Evolutionary conservation across 2,329 filamentous ascomycete species (phyloP), one percentile per base, ranked within the genome.

Genomic region (Colletotrichum tanaceti): DNA sequence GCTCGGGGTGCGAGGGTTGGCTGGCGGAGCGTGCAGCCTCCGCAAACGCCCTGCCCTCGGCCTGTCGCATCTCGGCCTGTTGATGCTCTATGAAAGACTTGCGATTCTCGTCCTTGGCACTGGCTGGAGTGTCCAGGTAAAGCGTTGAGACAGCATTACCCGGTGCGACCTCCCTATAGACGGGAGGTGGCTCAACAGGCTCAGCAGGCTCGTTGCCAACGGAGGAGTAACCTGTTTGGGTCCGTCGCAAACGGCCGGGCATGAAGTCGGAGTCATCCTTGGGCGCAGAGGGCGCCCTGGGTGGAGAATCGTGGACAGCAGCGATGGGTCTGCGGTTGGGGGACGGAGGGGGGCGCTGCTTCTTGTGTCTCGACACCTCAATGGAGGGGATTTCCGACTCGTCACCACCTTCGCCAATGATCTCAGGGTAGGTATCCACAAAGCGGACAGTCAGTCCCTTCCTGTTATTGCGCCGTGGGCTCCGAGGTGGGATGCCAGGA

Each of bases 351-450:
- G 77, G 75, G 69, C 75, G 79, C 73, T 63, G 61, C 72, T 74
- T 83, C 78, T 86, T 90, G 71, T 81, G 83, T 76, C 83, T 85
- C 5, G 89, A 90, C 63, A 97, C 90, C 75, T 96, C 91, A 22
- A 89, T 83, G 1, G 90, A 87, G 1, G 92, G 92, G 10, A 86
- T 82, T 62, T 92, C 89, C 63, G 91, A 91, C 78, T 97, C 94
- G 75, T 98, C 95, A 41, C 95, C 95, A 66, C 95, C 95, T 78
- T 95, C 91, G 54, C 95, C 95, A 75, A 98, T 98, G 70, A 97
- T 80, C 54, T 93, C 91, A 7, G 94, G 94, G 63, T 86, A 84
- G 11, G 85, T 86, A 73, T 92, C 89, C 60, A 86, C 87, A 74
- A 98, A 98, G 64, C 85, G 88, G 43, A 98, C 94, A 5, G 83